Evolutionary conservation across 2,329 filamentous ascomycete genomes (phyloP).

Genomic region (Beauveria sp.): DNA sequence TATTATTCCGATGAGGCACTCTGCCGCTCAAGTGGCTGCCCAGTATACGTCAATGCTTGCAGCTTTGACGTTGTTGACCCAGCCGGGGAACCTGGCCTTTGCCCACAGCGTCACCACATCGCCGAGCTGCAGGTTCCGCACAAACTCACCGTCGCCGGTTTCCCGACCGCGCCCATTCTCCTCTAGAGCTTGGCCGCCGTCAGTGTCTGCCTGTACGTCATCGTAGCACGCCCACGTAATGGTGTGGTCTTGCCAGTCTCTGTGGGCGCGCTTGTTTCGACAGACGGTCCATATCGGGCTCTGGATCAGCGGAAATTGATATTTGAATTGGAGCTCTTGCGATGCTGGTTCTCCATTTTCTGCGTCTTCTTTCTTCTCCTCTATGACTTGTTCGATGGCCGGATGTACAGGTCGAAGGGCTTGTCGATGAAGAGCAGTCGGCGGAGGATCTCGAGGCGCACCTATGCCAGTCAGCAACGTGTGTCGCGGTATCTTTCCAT

Average conservation of each 20-base stretch:
- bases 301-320: slow-evolving; percentile 31
- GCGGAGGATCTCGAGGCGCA: neutral
- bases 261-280: slow-evolving; percentile 33
- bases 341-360: neutral
- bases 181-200: slow-evolving; percentile 30
- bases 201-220: slow-evolving; percentile 34
- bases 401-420: slow-evolving; percentile 8
- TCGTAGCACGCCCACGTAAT: slow-evolving; percentile 50
- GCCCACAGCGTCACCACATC: slow-evolving; percentile 57
- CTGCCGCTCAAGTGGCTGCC: slow-evolving; percentile 30
- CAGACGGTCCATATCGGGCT: slow-evolving; percentile 38
- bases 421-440: neutral
- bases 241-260: slow-evolving; percentile 30
- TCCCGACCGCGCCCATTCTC: slow-evolving; percentile 40
- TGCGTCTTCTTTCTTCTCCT: slow-evolving; percentile 3
- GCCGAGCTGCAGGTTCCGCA: slow-evolving; percentile 48
- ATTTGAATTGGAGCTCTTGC: slow-evolving; percentile 16
- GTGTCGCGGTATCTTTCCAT: neutral
- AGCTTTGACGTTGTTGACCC: slow-evolving; percentile 43
- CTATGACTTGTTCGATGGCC: slow-evolving; percentile 13
- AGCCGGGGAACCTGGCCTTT: slow-evolving; percentile 47
- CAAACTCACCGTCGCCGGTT: slow-evolving; percentile 47
- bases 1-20: neutral
- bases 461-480: neutral
- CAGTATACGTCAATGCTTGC: slow-evolving; percentile 52